Base-by-base conservation (phyloP, 805 yeast genomes). In the Kodamaea sagamina region DNA sequence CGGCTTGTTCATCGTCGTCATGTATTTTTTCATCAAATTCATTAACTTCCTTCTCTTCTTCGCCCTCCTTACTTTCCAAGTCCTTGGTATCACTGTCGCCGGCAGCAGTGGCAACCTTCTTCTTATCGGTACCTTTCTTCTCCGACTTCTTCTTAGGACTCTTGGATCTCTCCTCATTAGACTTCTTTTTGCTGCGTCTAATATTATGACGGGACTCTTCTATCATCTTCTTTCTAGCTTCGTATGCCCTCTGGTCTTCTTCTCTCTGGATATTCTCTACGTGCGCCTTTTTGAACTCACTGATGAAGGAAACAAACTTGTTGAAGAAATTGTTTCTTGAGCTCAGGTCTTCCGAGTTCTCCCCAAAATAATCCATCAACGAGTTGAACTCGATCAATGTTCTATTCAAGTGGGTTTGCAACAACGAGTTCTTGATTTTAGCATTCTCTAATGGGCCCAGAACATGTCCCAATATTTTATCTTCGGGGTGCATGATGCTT, bases 301-400 rank as follows among this genome's bases (percentile, higher is more conserved):
- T 69, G 1, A 87, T 78, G 61, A 93, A 93, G 41, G 80, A 78
- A n/a, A 85, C 75, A 63, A 93, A 86, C 60, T 88, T 87, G 47
- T 70, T 74, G 58, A 92, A 88, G 54, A 93, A 92, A 0, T 81
- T 67, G 47, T 79, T 77, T 42, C 84, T 77, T 12, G 90, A 78
- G 50, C 73, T 71, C 28, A 77, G 68, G 61, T 92, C 97, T 6
- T 61, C 65, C 1, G 86, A 74, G 59, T 88, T 95, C 63, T 93
- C 99, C n/a, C 97, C 98, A 59, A 87, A 93, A 53, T 78, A 81
- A 49, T 75, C 75, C 95, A 93, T 84, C 49, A 89, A 69, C 25
- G 75, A 72, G 41, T 79, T 79, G 57, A 86, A 86, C 47, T 84
- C 88, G 34, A 76, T 68, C 43, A 82, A 64, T 0, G 92, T 81